Evolutionary conservation across 2,329 filamentous ascomycete species (phyloP), one percentile per base, ranked within the genome.

Genomic region (Didymosphaeria variabile): DNA sequence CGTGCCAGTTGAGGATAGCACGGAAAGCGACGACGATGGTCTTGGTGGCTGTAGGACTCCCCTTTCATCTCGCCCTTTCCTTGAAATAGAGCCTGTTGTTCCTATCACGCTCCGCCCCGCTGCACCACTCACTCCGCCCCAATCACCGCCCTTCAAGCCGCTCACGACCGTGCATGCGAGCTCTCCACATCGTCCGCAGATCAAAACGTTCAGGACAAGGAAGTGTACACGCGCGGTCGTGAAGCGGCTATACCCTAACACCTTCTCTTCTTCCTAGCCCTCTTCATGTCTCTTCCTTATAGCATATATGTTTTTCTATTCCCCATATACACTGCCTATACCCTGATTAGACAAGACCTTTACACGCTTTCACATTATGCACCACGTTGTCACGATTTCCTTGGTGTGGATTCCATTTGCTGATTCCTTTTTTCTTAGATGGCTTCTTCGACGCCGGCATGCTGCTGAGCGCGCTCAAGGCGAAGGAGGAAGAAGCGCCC

Each of bases 371-470:
- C 58, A 19, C 23, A 23, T 42, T 26, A 19, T 26, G 26, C 47
- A n/a, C 15, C 34, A n/a, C 40, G 17, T n/a, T n/a, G 12, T 23
- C 19, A 23, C 51, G n/a, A 44, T 47, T 58, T 44, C 51, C 52
- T 57, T 55, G 36, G 23, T 52, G 32, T 55, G 47, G 44, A 36
- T 66, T 64, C 65, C 45, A 62, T 64, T 69, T 67, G 62, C 69
- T 74, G 64, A 70, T 80, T 78, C 70, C 78, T 61, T 55, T 52
- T 63, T 65, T 64, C 63, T 57, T 74, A 97, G 94, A 97, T 83
- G 94, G 94, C 34, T 97, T 98, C 84, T 98, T 98, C 80, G 94
- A 98, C 76, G 93, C 94, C 0, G 94, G 94, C 15, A 97, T 97
- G 93, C 86, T 97, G 5, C 84, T 95, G 26, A 92, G 96, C 77